A percentile compares a stretch with the other conserved stretches of the same genome.
Evolutionary conservation across 495 filamentous ascomycete species (phyloP).

Genomic region (Xylaria palmicola): DNA sequence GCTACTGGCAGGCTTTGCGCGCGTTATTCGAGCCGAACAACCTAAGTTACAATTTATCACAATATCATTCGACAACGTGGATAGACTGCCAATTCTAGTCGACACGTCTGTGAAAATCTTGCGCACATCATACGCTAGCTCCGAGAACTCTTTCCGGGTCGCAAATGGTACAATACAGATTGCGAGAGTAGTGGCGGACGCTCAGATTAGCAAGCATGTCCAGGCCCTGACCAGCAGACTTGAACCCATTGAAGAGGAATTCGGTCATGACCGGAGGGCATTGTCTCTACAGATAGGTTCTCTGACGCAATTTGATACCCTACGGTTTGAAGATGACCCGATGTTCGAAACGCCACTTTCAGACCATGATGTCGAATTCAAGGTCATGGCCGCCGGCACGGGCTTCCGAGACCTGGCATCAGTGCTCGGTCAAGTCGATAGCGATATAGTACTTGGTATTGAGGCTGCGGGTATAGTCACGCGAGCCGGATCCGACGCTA

Average conservation of each 20-base stretch:
- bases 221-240: background rate
- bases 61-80: constrained; percentile 12
- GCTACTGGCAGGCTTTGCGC: constrained; percentile 23
- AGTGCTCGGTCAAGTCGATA: constrained; percentile 2
- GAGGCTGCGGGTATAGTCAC: constrained; percentile 22
- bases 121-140: background rate
- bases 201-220: constrained; percentile 4
- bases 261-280: background rate
- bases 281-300: constrained; percentile 14
- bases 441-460: constrained; percentile 6
- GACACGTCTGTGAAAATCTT: background rate
- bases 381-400: constrained; percentile 6
- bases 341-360: background rate
- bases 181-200: background rate
- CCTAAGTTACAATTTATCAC: constrained; percentile 23
- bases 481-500: background rate
- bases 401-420: constrained; percentile 4
- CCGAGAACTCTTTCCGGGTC: constrained; percentile 16
- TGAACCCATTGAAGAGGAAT: background rate
- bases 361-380: constrained; percentile 10
- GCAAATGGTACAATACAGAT: constrained; percentile 4
- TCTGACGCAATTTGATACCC: constrained; percentile 27
- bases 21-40: constrained; percentile 5
- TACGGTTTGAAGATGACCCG: constrained; percentile 24
- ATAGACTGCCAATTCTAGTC: background rate